Conservation (phyloP, 106 monocot species). For the Platanthera zijinensis region DNA sequence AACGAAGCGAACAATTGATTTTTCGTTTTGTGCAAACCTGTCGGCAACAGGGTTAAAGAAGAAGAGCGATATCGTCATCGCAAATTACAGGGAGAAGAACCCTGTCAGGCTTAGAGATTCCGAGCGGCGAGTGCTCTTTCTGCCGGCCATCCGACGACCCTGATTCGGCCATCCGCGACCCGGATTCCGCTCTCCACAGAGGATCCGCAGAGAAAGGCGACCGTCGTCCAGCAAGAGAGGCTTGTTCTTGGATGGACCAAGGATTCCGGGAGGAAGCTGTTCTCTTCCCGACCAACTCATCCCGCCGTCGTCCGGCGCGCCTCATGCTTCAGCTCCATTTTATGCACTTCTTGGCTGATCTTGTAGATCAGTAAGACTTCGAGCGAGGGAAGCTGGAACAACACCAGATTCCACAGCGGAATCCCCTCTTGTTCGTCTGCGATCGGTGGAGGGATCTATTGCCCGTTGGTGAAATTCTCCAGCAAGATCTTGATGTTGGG, state of each 20-base stretch:
- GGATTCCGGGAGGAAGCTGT: conserved; percentile 75
- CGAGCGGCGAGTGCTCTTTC: too few relatives aligned
- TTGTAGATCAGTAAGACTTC: conserved; percentile 93
- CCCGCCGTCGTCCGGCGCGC: conserved; percentile 53
- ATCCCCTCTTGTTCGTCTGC: conserved; percentile 63
- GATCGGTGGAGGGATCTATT: conserved; percentile 50
- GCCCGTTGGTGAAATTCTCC: conserved; percentile 59
- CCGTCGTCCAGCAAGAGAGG: conserved; percentile 78
- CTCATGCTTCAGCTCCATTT: conserved; percentile 84
- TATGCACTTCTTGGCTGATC: conserved; percentile 83
- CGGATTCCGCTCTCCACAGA: conserved; percentile 99
- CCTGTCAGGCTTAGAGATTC: too few relatives aligned
- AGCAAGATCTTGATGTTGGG: conserved; percentile 91
- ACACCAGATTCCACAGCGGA: conserved; percentile 98
- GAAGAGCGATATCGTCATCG: too few relatives aligned
- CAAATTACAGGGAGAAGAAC: too few relatives aligned
- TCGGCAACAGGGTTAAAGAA: too few relatives aligned
- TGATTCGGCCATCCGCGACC: too few relatives aligned
- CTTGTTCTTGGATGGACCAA: conserved; percentile 87
- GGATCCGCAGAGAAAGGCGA: conserved; percentile 72
- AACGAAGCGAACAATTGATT: too few relatives aligned
- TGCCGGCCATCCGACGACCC: too few relatives aligned
- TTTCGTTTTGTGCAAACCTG: too few relatives aligned
- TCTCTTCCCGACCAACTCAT: conserved; percentile 55
- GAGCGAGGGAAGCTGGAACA: conserved; percentile 73